Percentiles rank a stretch among this genome's conserved stretches.
These are phyloP conservation scores for Penicilliopsis zonata DNA, from an alignment of 495 filamentous ascomycete genomes.

Conservation along the genomic window DNA sequence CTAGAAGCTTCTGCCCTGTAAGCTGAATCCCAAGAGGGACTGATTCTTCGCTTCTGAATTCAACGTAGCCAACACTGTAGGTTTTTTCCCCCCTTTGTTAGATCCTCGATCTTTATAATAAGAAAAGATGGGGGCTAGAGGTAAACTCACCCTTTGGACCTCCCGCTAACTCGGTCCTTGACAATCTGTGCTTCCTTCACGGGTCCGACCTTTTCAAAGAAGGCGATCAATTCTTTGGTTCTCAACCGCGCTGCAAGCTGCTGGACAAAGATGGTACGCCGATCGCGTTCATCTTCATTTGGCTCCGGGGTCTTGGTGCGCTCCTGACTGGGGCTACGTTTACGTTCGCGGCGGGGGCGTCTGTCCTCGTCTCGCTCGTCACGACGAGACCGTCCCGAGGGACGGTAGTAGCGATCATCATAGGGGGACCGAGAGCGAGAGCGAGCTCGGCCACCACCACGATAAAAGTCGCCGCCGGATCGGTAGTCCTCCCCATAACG, in stretches of 20 bases:
- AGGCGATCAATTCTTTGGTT: slow-evolving; percentile 83
- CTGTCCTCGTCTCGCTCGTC: slow-evolving; percentile 40
- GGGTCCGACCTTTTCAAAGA: slow-evolving; percentile 92
- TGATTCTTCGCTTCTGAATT: slow-evolving; percentile 95
- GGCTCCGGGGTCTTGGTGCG: slow-evolving; percentile 48
- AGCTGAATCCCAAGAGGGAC: slow-evolving; percentile 91
- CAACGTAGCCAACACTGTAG: slow-evolving; percentile 91
- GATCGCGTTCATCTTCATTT: slow-evolving; percentile 93
- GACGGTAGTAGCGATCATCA: slow-evolving; percentile 65
- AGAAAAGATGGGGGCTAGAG: neutral
- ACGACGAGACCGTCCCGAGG: slow-evolving; percentile 44
- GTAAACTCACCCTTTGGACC: slow-evolving; percentile 82
- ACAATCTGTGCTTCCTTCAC: slow-evolving; percentile 98
- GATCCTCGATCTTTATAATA: too few species aligned
- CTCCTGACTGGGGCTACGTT: slow-evolving; percentile 36
- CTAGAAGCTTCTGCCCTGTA: slow-evolving; percentile 96
- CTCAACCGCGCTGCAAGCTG: slow-evolving; percentile 88
- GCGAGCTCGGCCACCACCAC: slow-evolving; percentile 56
- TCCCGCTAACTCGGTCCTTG: slow-evolving; percentile 92
- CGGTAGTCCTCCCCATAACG: slow-evolving; percentile 56
- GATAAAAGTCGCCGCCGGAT: slow-evolving; percentile 61
- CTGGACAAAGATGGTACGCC: slow-evolving; percentile 95
- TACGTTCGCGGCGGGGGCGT: slow-evolving; percentile 40
- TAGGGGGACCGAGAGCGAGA: slow-evolving; percentile 66
- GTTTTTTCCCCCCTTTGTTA: too few species aligned